Evolutionary conservation across 352 stramenopile species (phyloP).

Genomic region (Globisporangium splendens): DNA sequence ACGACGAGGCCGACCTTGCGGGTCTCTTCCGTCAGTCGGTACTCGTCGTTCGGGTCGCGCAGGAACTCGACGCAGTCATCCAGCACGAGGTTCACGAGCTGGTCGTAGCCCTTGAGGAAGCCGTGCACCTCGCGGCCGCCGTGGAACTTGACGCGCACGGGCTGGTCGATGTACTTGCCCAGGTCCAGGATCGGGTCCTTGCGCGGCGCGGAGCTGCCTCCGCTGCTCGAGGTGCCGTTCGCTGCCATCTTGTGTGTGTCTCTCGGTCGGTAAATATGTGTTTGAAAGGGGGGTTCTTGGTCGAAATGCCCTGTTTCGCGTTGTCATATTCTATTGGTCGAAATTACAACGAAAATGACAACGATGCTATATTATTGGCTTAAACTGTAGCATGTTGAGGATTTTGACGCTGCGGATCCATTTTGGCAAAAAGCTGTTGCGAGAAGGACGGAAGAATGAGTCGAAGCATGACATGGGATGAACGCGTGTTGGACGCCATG

Average conservation of each 20-base stretch:
- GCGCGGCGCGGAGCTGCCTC: conserved; percentile 22
- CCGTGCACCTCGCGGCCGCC: conserved; percentile 91
- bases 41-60: conserved; percentile 89
- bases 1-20: conserved; percentile 93
- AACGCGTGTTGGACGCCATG: conserved; percentile 57
- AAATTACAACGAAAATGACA: conserved; percentile 1
- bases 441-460: conserved; percentile 27
- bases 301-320: background rate
- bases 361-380: background rate
- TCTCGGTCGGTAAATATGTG: background rate
- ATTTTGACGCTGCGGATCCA: conserved; percentile 12
- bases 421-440: conserved; percentile 8
- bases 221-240: conserved; percentile 32
- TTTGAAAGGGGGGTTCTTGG: conserved; percentile 5
- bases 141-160: conserved; percentile 94
- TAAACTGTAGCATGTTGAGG: conserved; percentile 1
- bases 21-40: conserved; percentile 88
- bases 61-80: conserved; percentile 96
- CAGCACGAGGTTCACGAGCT: conserved; percentile 96
- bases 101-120: conserved; percentile 94
- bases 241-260: conserved; percentile 43
- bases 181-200: conserved; percentile 93
- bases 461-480: conserved; percentile 48
- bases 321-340: background rate
- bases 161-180: conserved; percentile 93